Base-by-base conservation (phyloP, 441 rosid species). In the Adansonia rubrostipa region DNA sequence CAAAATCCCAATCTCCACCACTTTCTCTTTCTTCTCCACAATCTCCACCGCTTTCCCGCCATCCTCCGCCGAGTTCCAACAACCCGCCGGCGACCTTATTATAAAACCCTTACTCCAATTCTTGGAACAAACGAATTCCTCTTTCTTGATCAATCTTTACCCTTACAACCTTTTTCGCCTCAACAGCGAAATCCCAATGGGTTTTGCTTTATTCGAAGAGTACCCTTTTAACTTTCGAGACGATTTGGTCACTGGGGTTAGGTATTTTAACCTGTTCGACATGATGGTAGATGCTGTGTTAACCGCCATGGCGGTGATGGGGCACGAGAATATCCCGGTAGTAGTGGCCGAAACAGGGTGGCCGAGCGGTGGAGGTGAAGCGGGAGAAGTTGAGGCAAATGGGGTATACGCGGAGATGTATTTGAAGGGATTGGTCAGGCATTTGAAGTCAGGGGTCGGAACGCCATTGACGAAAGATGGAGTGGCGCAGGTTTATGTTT, bases 321-420 rank as follows among this genome's bases (percentile, higher is more conserved):
- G 97, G 0, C 89, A 92, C 67, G 91, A 88, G 91, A 89, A 85
- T 62, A 78, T 90, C 7, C 98, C 93, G 0, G 65, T 94, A 24
- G 20, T 94, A 0, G 95, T 94, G 73, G 89, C 97, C 9, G 94
- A 94, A 81, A 93, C 97, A 1, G 97, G 98, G 2, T 94, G 97
- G 97, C 98, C 97, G 19, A 89, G 92, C 80, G 85, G 90, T 0
- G 91, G 91, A 2, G 77, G 80, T 0, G 93, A 90, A 5, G 68
- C 71, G 0, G 62, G 80, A 4, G 98, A 93, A 80, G 86, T 87
- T 6, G 97, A 95, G 11, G 97, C 97, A 11, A 90, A 88, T 1
- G 80, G 78, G 78, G 65, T 74, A 13, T 90, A 87, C n/a, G 92
- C 94, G 2, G 92, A 89, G 72, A 88, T 91, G 89, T 94, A 82